phyloP scores from a whole-genome alignment of 495 filamentous ascomycete genomes.

The Pyronema domesticum region DNA sequence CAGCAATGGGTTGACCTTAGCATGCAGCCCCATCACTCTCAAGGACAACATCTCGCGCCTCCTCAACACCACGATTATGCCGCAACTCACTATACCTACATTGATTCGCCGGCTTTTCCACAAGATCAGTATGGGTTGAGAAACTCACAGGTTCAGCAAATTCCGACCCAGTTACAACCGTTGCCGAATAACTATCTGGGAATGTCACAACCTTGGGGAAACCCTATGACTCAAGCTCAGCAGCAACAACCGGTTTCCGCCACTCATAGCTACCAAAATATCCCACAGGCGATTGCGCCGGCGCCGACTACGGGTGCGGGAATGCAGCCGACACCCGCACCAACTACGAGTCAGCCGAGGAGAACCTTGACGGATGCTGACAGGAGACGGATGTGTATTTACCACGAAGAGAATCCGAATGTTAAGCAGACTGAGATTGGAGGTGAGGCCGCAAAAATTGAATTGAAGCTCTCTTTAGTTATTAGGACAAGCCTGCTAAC shows the following conservation, averaged over 20 bases:
- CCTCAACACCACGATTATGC: constrained; percentile 38
- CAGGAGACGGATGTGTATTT: constrained; percentile 82
- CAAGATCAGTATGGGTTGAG: constrained; percentile 6
- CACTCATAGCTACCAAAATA: background rate
- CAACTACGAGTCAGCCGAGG: constrained; percentile 43
- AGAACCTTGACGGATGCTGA: constrained; percentile 89
- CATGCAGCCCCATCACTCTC: constrained; percentile 25
- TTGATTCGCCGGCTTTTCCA: constrained; percentile 20
- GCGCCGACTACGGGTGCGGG: constrained; percentile 33
- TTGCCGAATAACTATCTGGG: constrained; percentile 20
- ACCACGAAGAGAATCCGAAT: constrained; percentile 80
- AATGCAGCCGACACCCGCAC: constrained; percentile 24
- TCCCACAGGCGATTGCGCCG: constrained; percentile 27
- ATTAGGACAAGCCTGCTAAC: constrained; percentile 10
- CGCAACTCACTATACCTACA: constrained; percentile 18
- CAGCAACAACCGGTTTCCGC: constrained; percentile 7
- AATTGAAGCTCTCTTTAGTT: background rate
- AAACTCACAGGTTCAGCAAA: background rate
- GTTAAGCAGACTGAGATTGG: constrained; percentile 99
- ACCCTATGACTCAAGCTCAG: constrained; percentile 13
- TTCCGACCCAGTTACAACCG: constrained; percentile 19
- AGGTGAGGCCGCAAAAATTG: constrained; percentile 34
- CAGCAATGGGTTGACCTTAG: constrained; percentile 36
- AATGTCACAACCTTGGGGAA: constrained; percentile 18
- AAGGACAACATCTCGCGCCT: constrained; percentile 22